These are phyloP conservation scores for Dendrothele bispora DNA, from an alignment of 768 basidiomycete genomes.

Conservation along the genomic window DNA sequence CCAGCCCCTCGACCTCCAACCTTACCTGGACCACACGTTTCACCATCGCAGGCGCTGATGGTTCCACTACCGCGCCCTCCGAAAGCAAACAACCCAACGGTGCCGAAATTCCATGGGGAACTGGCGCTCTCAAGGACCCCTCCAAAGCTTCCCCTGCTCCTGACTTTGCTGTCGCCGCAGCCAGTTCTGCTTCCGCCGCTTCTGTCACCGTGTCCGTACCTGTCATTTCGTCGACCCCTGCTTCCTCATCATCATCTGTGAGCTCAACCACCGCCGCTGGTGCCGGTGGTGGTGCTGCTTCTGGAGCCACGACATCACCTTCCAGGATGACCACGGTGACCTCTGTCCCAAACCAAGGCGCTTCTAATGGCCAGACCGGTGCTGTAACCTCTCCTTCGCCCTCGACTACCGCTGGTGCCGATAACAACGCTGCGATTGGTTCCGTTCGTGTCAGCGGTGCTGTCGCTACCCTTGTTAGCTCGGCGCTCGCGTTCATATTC, in stretches of 20 bases:
- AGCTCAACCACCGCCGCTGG: conserved; percentile 4
- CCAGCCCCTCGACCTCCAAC: conserved; percentile 39
- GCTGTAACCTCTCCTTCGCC: no score
- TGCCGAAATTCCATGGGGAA: conserved; percentile 62
- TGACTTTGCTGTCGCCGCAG: conserved; percentile 11
- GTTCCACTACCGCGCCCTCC: conserved; percentile 45
- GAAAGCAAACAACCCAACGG: conserved; percentile 55
- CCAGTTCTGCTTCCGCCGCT: conserved; percentile 6
- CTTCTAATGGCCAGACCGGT: conserved; percentile 13
- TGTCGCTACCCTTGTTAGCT: conserved; percentile 12
- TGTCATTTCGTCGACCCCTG: not conserved
- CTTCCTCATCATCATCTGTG: conserved; percentile 6
- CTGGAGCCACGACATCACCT: conserved; percentile 1
- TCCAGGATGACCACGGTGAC: not conserved
- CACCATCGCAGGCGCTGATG: conserved; percentile 58
- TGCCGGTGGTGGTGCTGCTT: not conserved
- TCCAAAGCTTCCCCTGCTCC: conserved; percentile 40
- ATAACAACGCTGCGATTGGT: no score
- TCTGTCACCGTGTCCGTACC: not conserved
- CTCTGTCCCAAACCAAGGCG: conserved; percentile 11
- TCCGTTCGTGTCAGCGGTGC: conserved; percentile 10
- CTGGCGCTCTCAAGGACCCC: conserved; percentile 53
- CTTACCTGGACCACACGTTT: conserved; percentile 75
- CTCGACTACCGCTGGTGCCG: no score
- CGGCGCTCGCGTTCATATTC: conserved; percentile 18